These are phyloP conservation scores for Keithomyces neogunnii DNA, from an alignment of 2,329 filamentous ascomycete species.

Conservation along the genomic window DNA sequence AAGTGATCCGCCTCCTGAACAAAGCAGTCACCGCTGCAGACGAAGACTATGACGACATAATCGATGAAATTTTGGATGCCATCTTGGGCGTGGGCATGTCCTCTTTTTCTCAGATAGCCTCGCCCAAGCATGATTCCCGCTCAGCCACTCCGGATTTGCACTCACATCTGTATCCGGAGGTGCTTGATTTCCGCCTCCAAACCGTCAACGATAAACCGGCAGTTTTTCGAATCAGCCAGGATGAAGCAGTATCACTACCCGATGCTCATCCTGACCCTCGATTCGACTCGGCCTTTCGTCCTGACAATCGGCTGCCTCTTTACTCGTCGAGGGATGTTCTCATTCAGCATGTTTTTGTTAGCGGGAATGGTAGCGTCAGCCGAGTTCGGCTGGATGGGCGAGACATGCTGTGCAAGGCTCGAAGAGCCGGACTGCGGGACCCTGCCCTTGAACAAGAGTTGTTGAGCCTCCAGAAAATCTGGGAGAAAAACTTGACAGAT, in stretches of 20 bases:
- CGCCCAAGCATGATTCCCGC: not conserved
- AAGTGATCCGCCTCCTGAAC: not conserved
- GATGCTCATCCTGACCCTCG: not conserved
- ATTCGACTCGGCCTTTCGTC: not conserved
- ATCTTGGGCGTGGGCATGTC: not conserved
- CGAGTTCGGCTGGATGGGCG: constrained; percentile 1
- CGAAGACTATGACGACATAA: not conserved
- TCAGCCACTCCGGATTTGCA: not conserved
- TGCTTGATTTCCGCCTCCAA: not conserved
- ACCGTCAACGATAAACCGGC: not conserved
- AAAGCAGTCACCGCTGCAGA: not conserved
- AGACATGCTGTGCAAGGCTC: constrained; percentile 6
- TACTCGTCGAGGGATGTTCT: constrained; percentile 2
- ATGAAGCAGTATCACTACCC: not conserved
- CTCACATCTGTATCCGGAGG: not conserved
- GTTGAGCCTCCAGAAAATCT: not conserved
- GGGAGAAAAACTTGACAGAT: not conserved
- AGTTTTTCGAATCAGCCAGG: not conserved
- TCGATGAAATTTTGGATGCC: not conserved
- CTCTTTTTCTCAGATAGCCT: not conserved
- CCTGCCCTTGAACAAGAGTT: constrained; percentile 1
- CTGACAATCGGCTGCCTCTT: not conserved
- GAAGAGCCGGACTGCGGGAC: constrained; percentile 4
- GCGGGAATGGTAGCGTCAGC: constrained; percentile 3
- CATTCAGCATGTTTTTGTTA: not conserved